Percentiles rank a stretch among this genome's conserved stretches.
Evolutionary conservation across 495 filamentous ascomycete genomes (phyloP).

Genomic region (Cetradonia linearis): DNA sequence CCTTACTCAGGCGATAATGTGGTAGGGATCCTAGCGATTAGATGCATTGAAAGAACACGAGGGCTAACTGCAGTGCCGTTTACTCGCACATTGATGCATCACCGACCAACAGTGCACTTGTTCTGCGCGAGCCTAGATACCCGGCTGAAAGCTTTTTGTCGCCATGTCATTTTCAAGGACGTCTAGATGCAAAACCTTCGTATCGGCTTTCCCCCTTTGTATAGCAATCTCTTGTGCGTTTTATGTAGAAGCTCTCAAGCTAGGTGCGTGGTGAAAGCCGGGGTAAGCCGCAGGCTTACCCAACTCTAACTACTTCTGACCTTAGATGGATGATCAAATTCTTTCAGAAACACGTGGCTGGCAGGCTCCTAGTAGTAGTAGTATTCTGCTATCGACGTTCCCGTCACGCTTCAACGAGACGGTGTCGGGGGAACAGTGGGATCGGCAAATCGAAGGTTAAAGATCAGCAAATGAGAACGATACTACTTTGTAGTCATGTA

Average conservation of each 20-base stretch:
- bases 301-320: background rate
- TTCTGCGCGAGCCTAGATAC: background rate
- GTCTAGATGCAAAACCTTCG: background rate
- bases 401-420: background rate
- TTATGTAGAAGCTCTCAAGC: background rate
- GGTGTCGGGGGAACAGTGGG: slow-evolving; percentile 6
- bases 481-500: background rate
- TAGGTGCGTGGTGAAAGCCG: background rate
- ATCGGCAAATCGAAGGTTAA: slow-evolving; percentile 3
- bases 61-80: background rate
- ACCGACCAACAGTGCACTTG: background rate
- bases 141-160: slow-evolving; percentile 1
- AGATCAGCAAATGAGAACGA: background rate
- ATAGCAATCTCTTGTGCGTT: background rate
- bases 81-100: background rate
- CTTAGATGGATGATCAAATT: background rate
- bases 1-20: slow-evolving; percentile 3
- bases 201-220: background rate
- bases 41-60: background rate
- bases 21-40: slow-evolving; percentile 8
- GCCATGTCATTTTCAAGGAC: background rate
- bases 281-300: background rate
- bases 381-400: background rate
- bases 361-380: background rate
- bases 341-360: slow-evolving; percentile 4